Conservation (phyloP, 2,329 filamentous ascomycete genomes). For the Lachnellula willkommii region DNA sequence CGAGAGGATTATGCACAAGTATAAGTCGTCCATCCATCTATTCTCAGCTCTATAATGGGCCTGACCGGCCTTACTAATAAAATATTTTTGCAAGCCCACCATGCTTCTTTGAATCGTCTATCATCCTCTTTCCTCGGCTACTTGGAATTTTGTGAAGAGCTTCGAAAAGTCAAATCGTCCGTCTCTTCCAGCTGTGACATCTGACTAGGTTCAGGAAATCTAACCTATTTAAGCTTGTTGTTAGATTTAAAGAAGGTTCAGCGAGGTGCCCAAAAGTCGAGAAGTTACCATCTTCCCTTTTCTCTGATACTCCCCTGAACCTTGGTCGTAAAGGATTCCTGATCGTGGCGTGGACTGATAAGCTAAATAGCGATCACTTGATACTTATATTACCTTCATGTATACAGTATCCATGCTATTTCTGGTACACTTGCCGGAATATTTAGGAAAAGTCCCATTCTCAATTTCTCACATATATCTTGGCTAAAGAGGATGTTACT, state of each 20-base stretch:
- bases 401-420: too few species aligned
- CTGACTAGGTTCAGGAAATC: neutral
- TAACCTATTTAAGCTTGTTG: neutral
- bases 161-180: neutral
- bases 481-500: neutral
- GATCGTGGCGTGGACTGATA: slow-evolving; percentile 15
- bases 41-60: too few species aligned
- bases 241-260: slow-evolving; percentile 32
- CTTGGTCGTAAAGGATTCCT: slow-evolving; percentile 49
- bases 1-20: too few species aligned
- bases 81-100: too few species aligned
- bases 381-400: too few species aligned
- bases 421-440: too few species aligned
- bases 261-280: slow-evolving; percentile 41
- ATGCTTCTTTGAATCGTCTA: too few species aligned
- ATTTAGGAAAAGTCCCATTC: too few species aligned
- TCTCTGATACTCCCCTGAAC: slow-evolving; percentile 44
- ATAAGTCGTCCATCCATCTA: too few species aligned
- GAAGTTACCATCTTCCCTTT: slow-evolving; percentile 39
- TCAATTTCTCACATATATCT: too few species aligned
- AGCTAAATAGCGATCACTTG: too few species aligned
- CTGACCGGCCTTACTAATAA: too few species aligned
- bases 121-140: neutral
- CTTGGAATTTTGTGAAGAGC: neutral
- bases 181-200: neutral